Evolutionary conservation across 2,329 filamentous ascomycete species (phyloP), one percentile per base, ranked within the genome.

Genomic region (Ampelomyces quisqualis): DNA sequence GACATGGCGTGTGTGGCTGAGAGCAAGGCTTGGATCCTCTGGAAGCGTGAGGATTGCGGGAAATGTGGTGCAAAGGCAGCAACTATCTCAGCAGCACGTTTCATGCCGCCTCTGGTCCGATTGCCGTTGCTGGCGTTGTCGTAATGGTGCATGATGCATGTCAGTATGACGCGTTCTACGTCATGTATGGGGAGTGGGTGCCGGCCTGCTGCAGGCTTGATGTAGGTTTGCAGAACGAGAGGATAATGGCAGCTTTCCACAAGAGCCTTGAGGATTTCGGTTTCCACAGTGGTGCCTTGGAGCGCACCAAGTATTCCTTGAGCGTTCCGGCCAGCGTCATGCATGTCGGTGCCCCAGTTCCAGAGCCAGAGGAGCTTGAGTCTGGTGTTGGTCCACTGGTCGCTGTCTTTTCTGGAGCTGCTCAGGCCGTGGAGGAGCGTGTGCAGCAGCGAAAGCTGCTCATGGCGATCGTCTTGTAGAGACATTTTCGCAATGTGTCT

Each of bases 121-220:
- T 91, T 90, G 1, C 86, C 85, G 57, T 93, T 93, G 15, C 85
- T 87, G 3, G 88, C 87, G 59, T 88, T 88, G 58, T 93, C 88
- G 59, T 90, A 93, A 3, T 84, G 79, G 38, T 79, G 75, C 71
- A 90, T 77, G 1, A 84, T 84, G 32, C 81, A 75, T 1, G 74
- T 73, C 28, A 86, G 70, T 7, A 89, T 72, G 1, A 81, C 79
- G 4, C 80, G 75, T 57, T 81, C 78, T 1, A 88, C 68, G 5
- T 75, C 63, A 3, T 75, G 65, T 2, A 62, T 57, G 2, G 75
- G 57, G 3, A 88, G 70, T 4, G 77, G 76, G 3, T 63, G 67
- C 13, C 79, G 71, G 2, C 69, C 59, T 0, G 73, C 69, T 18
- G 77, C 72, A 53, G 82, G 77, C 36, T 83, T 81, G 11, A 90